Evolutionary conservation across 2,329 filamentous ascomycete species (phyloP), one percentile per base, ranked within the genome.

Genomic region (Aspergillus sojae): DNA sequence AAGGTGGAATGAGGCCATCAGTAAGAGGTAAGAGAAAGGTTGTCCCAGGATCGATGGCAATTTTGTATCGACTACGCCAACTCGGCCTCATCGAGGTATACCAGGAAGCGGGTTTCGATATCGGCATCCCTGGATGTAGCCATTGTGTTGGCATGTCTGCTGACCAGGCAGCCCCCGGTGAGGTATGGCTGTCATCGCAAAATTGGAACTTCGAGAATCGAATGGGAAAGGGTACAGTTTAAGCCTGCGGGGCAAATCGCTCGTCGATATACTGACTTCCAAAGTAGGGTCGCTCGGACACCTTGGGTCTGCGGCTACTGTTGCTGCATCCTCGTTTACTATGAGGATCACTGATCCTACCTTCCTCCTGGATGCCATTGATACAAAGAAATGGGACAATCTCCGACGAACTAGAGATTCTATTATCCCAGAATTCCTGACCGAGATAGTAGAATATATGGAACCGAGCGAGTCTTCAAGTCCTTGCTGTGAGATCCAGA

Each of bases 191-290:
- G 2, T 78, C 73, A n/a, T 80, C 77, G 14, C 80, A 83, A 67
- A 83, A 83, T 62, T 72, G 81, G 12, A 83, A 83, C 65, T 83
- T 82, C 62, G 68, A 80, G 64, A 82, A 83, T 63, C 68, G 81
- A 2, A 83, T 82, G 79, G 80, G 80, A 2, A 74, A 72, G 65
- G 79, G 79, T 77, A 60, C 30, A 61, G 61, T 16, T 21, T 21
- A 48, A n/a, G 9, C 2, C 4, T 21, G 5, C 12, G 5, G 16
- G 34, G 4, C 34, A 36, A 36, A 16, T 5, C 12, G 34, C 11
- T 14, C 11, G 11, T 34, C 2, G 11, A 34, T 36, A 36, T 36
- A 36, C 34, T 12, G 34, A 36, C 10, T 23, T 16, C 10, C 23
- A 16, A 28, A 11, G 16, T 52, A 80, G 78, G 78, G 0, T 75